phyloP scores from a whole-genome alignment of 176 grass and related monocot species.

The Bothriochloa decipiens region DNA sequence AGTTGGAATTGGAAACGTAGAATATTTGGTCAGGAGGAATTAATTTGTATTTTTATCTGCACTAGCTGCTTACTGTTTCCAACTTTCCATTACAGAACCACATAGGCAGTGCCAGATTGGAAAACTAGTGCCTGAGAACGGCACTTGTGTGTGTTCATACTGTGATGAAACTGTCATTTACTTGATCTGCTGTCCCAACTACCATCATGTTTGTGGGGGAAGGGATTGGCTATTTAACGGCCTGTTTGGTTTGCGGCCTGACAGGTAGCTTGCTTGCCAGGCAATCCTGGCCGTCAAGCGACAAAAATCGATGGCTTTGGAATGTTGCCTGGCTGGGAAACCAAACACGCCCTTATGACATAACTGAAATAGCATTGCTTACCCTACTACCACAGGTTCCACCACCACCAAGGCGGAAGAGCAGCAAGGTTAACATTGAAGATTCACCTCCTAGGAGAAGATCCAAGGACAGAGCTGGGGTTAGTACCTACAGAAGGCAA shows the following conservation, averaged over 20 bases:
- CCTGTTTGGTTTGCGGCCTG: no score
- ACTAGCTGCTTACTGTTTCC: background rate
- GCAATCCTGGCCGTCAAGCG: no score
- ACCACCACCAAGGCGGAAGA: constrained; percentile 60
- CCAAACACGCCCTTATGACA: no score
- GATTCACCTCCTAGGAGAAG: constrained; percentile 55
- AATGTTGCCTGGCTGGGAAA: no score
- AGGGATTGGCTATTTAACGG: background rate
- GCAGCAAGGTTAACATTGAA: constrained; percentile 30
- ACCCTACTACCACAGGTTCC: constrained; percentile 52
- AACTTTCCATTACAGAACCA: constrained; percentile 8
- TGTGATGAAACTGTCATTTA: background rate
- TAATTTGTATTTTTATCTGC: background rate
- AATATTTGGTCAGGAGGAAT: background rate
- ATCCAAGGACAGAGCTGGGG: constrained; percentile 43
- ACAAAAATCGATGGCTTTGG: no score
- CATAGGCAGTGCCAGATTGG: background rate
- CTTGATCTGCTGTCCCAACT: no score
- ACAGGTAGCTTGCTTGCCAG: no score
- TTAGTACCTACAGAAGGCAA: constrained; percentile 38
- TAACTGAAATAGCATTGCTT: background rate
- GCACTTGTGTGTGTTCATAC: background rate
- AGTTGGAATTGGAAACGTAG: background rate
- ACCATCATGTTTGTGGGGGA: no score
- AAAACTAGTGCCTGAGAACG: constrained; percentile 2